These are phyloP conservation scores for Crucibulum laeve DNA, from an alignment of 768 basidiomycete species.

Conservation along the genomic window DNA sequence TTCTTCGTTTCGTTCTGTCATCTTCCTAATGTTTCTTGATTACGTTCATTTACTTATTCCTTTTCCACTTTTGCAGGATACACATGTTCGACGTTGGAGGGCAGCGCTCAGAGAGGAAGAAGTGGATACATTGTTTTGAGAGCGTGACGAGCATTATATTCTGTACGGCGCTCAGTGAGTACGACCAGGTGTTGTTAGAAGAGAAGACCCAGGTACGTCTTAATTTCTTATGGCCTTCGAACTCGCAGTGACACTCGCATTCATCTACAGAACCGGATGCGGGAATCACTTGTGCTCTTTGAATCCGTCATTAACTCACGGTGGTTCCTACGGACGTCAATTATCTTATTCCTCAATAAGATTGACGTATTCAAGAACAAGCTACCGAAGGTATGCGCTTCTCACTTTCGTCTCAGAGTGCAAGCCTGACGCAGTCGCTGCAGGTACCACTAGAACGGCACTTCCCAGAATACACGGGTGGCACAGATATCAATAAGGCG, in stretches of 20 bases:
- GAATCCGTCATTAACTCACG: constrained; percentile 91
- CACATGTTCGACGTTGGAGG: constrained; percentile 80
- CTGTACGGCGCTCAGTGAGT: constrained; percentile 68
- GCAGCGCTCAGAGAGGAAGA: constrained; percentile 76
- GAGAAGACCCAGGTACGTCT: constrained; percentile 58
- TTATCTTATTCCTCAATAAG: constrained; percentile 91
- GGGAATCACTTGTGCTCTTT: constrained; percentile 85
- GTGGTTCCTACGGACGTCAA: constrained; percentile 89
- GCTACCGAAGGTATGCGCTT: constrained; percentile 51
- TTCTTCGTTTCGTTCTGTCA: background rate
- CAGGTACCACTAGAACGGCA: constrained; percentile 71
- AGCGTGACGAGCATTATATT: constrained; percentile 66
- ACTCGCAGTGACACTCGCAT: background rate
- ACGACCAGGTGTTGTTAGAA: constrained; percentile 69
- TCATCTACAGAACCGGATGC: constrained; percentile 78
- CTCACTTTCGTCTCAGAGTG: background rate
- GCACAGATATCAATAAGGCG: constrained; percentile 88
- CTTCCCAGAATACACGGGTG: constrained; percentile 88
- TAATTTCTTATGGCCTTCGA: background rate
- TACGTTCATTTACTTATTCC: background rate
- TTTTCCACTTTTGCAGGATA: constrained; percentile 28
- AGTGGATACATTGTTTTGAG: constrained; percentile 63
- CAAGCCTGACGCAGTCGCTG: background rate
- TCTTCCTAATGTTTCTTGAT: background rate
- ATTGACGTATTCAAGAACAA: constrained; percentile 92